These are phyloP conservation scores for Glycyrrhiza uralensis DNA, from an alignment of 306 rosid species.

Conservation along the genomic window DNA sequence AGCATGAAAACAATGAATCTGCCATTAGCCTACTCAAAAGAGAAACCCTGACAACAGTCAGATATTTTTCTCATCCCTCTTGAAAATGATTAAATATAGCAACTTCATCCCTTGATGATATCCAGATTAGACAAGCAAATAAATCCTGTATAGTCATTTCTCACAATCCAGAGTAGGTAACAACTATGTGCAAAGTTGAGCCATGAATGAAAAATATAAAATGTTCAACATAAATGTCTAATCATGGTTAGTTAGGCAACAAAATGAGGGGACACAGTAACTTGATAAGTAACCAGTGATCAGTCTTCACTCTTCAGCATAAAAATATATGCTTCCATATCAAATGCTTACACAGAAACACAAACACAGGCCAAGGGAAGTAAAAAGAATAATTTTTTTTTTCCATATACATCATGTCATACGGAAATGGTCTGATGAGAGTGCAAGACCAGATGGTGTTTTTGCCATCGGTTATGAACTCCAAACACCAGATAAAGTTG, in stretches of 20 bases:
- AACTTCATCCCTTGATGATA: not conserved
- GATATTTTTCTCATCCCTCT: not conserved
- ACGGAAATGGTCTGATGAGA: not conserved
- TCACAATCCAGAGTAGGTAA: not conserved
- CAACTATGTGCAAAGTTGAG: not conserved
- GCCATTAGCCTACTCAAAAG: not conserved
- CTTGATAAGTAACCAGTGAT: not conserved
- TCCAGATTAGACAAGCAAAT: not conserved
- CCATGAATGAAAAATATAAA: not conserved
- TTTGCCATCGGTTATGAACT: not conserved
- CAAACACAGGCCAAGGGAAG: not conserved
- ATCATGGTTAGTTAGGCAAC: not conserved
- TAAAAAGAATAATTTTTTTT: not conserved
- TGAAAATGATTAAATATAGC: not conserved
- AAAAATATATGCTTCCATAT: not conserved
- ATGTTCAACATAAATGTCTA: constrained; percentile 10
- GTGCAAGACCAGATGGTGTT: not conserved
- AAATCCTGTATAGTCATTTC: not conserved
- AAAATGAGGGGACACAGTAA: not conserved
- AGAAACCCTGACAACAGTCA: constrained; percentile 12
- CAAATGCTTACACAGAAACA: constrained; percentile 3
- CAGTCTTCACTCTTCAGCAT: not conserved
- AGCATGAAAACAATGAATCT: not conserved
- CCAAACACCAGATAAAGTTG: not conserved
- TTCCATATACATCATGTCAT: not conserved